phyloP scores from a whole-genome alignment of 495 filamentous ascomycete genomes.

The Corynascus novoguineensis region DNA sequence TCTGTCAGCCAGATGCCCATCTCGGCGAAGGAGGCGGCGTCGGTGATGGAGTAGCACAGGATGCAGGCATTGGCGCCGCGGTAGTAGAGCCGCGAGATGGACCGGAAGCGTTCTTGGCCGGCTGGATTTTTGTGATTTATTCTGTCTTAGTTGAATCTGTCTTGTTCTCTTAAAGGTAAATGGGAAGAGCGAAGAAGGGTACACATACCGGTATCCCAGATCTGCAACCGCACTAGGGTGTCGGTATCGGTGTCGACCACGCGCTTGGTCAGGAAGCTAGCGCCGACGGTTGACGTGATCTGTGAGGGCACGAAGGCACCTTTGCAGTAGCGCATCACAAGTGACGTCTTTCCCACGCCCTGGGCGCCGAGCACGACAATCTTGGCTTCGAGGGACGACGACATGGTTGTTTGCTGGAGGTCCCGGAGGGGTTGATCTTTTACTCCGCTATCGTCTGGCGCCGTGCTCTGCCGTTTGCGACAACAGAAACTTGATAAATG shows the following conservation, averaged over 20 bases:
- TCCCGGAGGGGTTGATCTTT: conserved; percentile 1
- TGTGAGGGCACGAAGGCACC: conserved; percentile 67
- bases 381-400: conserved; percentile 80
- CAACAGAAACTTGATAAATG: background rate
- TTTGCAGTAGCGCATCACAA: conserved; percentile 81
- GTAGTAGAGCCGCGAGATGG: conserved; percentile 91
- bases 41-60: conserved; percentile 91
- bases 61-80: conserved; percentile 90
- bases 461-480: background rate
- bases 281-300: conserved; percentile 79
- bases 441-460: background rate
- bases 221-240: conserved; percentile 75
- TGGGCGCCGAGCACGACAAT: conserved; percentile 86
- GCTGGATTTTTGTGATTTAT: conserved; percentile 40
- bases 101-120: conserved; percentile 91
- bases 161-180: too few relatives aligned
- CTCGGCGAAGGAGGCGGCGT: conserved; percentile 77
- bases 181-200: background rate
- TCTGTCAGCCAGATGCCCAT: conserved; percentile 91
- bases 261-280: conserved; percentile 89
- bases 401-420: conserved; percentile 42
- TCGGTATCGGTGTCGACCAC: conserved; percentile 78
- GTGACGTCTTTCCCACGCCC: conserved; percentile 91
- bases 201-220: conserved; percentile 70
- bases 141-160: too few relatives aligned